Conservation (phyloP, 805 yeast genomes). For the Clavispora vitiphila region DNA sequence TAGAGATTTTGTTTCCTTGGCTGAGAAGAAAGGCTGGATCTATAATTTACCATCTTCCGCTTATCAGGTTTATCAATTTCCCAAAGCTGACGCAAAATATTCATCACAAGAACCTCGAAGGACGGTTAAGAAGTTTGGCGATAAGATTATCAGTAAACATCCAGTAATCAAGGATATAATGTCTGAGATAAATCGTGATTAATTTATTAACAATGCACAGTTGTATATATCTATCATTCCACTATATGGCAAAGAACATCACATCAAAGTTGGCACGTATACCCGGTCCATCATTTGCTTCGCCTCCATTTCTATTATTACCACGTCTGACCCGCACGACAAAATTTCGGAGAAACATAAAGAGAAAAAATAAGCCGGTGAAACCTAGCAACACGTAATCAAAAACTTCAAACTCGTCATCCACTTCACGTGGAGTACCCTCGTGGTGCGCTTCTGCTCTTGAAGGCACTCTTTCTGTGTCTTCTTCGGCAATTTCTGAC, state of each 20-base stretch:
- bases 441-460: constrained; percentile 33
- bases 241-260: constrained; percentile 32
- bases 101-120: not conserved
- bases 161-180: constrained; percentile 26
- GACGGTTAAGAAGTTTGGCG: constrained; percentile 2
- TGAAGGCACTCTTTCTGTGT: constrained; percentile 13
- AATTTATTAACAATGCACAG: not conserved
- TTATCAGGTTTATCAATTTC: constrained; percentile 29
- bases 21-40: constrained; percentile 59
- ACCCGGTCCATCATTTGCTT: constrained; percentile 10
- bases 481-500: constrained; percentile 7
- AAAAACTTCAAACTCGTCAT: constrained; percentile 25
- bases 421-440: constrained; percentile 18
- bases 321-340: constrained; percentile 22
- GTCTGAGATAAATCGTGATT: constrained; percentile 18
- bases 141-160: constrained; percentile 15
- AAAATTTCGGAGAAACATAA: constrained; percentile 24
- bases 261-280: constrained; percentile 28
- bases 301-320: constrained; percentile 13
- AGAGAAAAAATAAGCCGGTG: constrained; percentile 24
- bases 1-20: constrained; percentile 54
- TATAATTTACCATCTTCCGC: constrained; percentile 49
- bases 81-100: constrained; percentile 6
- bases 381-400: constrained; percentile 31
- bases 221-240: not conserved